phyloP scores from a whole-genome alignment of 148 eudicot species.

The Persicaria tinctoria region DNA sequence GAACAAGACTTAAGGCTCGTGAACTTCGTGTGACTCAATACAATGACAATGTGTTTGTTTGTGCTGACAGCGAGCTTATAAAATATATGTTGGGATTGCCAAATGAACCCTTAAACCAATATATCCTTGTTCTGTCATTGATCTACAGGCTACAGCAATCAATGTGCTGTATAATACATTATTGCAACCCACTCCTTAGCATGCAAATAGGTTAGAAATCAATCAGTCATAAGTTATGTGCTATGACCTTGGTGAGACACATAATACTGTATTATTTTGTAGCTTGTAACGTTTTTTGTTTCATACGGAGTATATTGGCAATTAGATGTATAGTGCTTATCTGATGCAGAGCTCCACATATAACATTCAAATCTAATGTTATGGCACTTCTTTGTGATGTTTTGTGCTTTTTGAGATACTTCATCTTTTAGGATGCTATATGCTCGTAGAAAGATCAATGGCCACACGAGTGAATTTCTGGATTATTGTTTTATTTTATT shows the following conservation, averaged over 20 bases:
- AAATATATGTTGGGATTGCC: too few relatives aligned
- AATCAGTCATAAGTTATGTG: not conserved
- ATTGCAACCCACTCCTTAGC: not conserved
- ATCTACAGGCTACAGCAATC: not conserved
- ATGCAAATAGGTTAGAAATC: not conserved
- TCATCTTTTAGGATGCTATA: not conserved
- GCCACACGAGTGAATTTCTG: not conserved
- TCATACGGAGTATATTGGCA: not conserved
- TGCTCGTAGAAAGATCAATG: not conserved
- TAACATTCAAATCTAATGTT: not conserved
- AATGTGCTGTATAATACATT: not conserved
- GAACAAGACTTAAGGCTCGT: not conserved
- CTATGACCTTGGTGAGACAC: not conserved
- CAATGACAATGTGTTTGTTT: too few relatives aligned
- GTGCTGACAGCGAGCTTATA: too few relatives aligned
- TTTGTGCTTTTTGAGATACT: not conserved
- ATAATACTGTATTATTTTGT: not conserved
- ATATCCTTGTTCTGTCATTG: not conserved
- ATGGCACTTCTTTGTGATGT: not conserved
- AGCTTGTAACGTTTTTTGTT: not conserved
- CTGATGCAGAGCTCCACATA: not conserved
- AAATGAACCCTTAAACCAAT: not conserved
- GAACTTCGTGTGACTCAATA: too few relatives aligned
- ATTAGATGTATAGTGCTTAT: not conserved
- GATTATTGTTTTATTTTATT: too few relatives aligned